Evolutionary conservation across 1,284 basidiomycete genomes (phyloP), one percentile per base, ranked within the genome.

Genomic region (Fistulina hepatica): DNA sequence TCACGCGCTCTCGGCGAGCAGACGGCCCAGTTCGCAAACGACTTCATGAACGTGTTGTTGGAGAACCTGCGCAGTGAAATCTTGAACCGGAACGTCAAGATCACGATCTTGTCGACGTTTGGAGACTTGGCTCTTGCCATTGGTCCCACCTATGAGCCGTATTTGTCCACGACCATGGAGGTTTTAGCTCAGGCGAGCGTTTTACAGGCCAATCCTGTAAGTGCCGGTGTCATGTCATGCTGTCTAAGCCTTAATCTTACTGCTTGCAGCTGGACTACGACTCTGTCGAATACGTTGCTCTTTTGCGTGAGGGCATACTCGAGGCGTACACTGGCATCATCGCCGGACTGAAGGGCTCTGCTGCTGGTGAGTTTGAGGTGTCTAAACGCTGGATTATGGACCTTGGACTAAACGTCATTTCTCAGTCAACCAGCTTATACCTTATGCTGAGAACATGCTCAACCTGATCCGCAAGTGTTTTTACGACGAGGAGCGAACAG

Each of bases 241-340:
- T 11, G 6, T 35, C 40, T 8, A 9, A 33, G 20, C 10, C 11
- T 33, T 31, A 17, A 40, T 33, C 28, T 19, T 43, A 12, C 34
- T 45, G 21, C 40, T 55, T 47, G 34, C 52, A 86, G 83, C 73
- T 80, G 37, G 90, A 93, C 55, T 89, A 80, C 48, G 91, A 94
- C 47, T 73, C 91, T 44, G 72, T 91, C 43, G 94, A 99, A 50
- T 98, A 98, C 57, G 88, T 97, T 42, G 76, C 78, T 44, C 76
- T 77, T 37, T 72, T 99, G 44, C 79, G 94, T 26, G 94, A 98
- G 56, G 90, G 91, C 31, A 97, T 99, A 48, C 68, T 97, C 27
- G 95, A 98, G 59, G 93, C 94, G 3, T 97, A 97, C 54, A 93
- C 89, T 7, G 93, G 95, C 33, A 85, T 97, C 46, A 79, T 97